Percentiles rank a stretch among this genome's conserved stretches.
These are phyloP conservation scores for Trichoderma simmonsii DNA, from an alignment of 2,329 filamentous ascomycete genomes.

Conservation along the genomic window DNA sequence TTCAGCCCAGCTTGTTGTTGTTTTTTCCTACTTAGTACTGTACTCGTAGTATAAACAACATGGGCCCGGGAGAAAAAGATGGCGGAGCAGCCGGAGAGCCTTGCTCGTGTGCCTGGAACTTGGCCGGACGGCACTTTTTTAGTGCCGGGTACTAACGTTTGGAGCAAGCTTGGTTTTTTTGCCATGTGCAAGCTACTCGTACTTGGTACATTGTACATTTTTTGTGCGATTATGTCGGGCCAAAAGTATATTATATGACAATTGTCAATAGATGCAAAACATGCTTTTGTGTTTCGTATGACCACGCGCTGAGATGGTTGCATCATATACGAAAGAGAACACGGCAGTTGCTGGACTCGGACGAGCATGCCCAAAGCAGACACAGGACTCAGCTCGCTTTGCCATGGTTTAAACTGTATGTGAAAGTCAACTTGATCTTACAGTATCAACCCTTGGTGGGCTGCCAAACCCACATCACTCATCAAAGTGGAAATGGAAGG, in stretches of 20 bases:
- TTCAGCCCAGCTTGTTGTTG: conserved; percentile 16
- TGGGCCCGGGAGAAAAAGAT: background rate
- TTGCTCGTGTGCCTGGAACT: background rate
- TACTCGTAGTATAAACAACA: background rate
- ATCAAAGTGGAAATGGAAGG: background rate
- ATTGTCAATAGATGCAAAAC: conserved; percentile 2
- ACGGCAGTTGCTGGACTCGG: background rate
- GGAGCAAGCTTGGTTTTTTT: background rate
- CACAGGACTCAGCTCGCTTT: background rate
- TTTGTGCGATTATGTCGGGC: background rate
- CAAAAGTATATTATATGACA: conserved; percentile 10
- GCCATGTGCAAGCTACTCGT: background rate
- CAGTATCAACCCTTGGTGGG: background rate
- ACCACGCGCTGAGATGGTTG: background rate
- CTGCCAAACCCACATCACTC: background rate
- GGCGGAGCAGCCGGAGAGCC: background rate
- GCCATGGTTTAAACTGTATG: background rate
- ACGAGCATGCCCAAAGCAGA: background rate
- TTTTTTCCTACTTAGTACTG: background rate
- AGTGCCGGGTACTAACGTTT: background rate
- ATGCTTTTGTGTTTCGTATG: background rate
- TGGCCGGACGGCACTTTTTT: background rate
- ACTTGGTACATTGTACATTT: background rate
- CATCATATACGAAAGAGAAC: background rate
- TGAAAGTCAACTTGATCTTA: background rate